These are phyloP conservation scores for Hanseniaspora taiwanica DNA, from an alignment of 805 yeast species.

Conservation along the genomic window DNA sequence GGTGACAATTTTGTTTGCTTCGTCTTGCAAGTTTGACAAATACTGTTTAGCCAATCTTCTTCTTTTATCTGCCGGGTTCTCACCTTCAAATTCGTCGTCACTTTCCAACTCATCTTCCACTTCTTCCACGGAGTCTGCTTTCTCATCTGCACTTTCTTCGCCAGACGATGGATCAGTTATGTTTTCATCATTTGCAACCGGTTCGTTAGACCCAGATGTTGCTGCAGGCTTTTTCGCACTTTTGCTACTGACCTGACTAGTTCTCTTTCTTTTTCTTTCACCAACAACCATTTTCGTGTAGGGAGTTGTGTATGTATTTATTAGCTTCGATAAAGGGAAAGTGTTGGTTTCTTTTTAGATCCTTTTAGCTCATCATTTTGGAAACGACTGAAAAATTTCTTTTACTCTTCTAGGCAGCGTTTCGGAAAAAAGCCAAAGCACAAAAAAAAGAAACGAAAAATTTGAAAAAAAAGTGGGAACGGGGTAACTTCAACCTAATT, in stretches of 20 bases:
- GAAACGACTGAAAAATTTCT: too few species aligned
- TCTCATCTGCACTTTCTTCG: constrained; percentile 33
- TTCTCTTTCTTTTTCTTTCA: constrained; percentile 15
- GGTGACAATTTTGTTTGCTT: constrained; percentile 30
- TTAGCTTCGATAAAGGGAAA: too few species aligned
- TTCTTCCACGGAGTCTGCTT: constrained; percentile 23
- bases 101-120: constrained; percentile 37
- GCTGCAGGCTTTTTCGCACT: constrained; percentile 7
- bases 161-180: constrained; percentile 38
- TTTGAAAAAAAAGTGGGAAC: too few species aligned
- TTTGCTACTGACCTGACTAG: too few species aligned
- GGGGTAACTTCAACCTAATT: too few species aligned
- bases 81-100: constrained; percentile 62
- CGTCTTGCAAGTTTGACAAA: constrained; percentile 59
- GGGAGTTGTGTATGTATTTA: too few species aligned
- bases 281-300: constrained; percentile 4
- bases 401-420: too few species aligned
- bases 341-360: too few species aligned
- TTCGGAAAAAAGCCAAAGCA: too few species aligned
- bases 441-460: too few species aligned
- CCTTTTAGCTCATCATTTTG: too few species aligned
- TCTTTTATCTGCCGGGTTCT: constrained; percentile 85
- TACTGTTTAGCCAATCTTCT: constrained; percentile 90
- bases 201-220: constrained; percentile 5
- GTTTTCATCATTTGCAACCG: constrained; percentile 34